Evolutionary conservation across 768 basidiomycete species (phyloP), one percentile per base, ranked within the genome.

Genomic region (Suillus discolor): DNA sequence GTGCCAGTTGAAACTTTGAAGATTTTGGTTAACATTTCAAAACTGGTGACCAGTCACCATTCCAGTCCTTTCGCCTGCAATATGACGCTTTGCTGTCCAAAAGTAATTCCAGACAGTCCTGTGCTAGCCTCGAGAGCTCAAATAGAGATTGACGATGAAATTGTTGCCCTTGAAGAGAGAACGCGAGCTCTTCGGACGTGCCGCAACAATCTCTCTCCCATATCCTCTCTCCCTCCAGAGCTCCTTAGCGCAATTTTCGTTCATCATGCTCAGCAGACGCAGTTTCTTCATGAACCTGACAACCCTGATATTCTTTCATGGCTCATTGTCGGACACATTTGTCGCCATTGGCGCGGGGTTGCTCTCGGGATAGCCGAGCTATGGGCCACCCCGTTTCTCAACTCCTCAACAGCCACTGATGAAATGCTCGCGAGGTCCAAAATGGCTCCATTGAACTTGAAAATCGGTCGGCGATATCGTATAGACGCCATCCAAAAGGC

Each of bases 401-500:
- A 68, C 13, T 75, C 73, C 31, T 75, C 74, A 13, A 68, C 66
- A 38, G 82, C 81, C 79, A 78, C 77, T 18, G 73, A 79, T 63
- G 82, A 81, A 70, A 80, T 85, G 75, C 66, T 85, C 25, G 72
- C 70, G 45, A 77, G 84, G 34, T 85, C 84, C 6, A 83, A 82
- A 68, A 78, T 72, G 71, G 78, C 77, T 16, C 74, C 77, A 44
- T 57, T 75, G 54, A 65, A 64, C 51, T 53, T 75, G 38, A n/a
- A 60, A 41, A 44, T 65, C 5, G 71, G 73, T 71, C 80, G 31
- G 65, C 72, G 49, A 65, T 81, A 61, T 74, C 71, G 62, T 74
- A 69, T 34, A 67, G 68, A 65, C 62, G 74, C 47, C 65, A 69
- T 82, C 28, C 72, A 72, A 36, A 72, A 71, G 39, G 74, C 77